Base-by-base conservation (phyloP, 192 early-diverging fungal species). In the Umbelopsis sp. region DNA sequence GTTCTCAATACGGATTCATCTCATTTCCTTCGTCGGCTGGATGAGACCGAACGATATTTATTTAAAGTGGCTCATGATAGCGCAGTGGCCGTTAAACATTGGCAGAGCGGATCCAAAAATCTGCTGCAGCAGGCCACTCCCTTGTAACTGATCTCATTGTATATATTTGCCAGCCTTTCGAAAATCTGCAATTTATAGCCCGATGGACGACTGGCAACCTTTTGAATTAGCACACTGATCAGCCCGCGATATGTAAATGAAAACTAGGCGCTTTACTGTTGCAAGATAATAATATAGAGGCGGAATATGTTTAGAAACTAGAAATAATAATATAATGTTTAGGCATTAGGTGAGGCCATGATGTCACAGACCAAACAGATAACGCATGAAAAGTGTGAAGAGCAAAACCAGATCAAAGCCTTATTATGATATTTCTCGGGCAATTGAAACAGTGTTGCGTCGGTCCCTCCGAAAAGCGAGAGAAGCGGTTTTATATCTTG, bases 11-110 rank as follows among this genome's bases (percentile, higher is more conserved):
- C 67, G 1, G 73, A 72, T 18, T 68, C 74, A 23, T 71, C 82
- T 1, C 81, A 85, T 37, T 82, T 81, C 47, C 37, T 79, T 18
- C 73, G 79, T 20, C 74, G 66, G 13, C 64, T 85, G 30, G 84
- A 85, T 49, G 84, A 85, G n/a, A 85, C 84, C 3, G 84, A 85
- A 49, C 72, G 77, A 71, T 78, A 82, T 67, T 45, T 71, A 0
- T 67, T 67, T 15, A 67, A 35, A 35, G 25, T 61, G 10, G 55
- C 55, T 35, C 55, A 61, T 33, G 55, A 61, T 61, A 61, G 55
- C 55, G 55, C 55, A 33, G 18, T n/a, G 7, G 55, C 55, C 0
- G 33, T 61, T 5, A 61, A 61, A 8, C 27, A 25, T 30, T 61
- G 55, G 55, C 55, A 61, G 25, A 61, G 55, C 18, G 55, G 55